phyloP scores from a whole-genome alignment of 1,284 basidiomycete species.

The Moesziomyces sp. region DNA sequence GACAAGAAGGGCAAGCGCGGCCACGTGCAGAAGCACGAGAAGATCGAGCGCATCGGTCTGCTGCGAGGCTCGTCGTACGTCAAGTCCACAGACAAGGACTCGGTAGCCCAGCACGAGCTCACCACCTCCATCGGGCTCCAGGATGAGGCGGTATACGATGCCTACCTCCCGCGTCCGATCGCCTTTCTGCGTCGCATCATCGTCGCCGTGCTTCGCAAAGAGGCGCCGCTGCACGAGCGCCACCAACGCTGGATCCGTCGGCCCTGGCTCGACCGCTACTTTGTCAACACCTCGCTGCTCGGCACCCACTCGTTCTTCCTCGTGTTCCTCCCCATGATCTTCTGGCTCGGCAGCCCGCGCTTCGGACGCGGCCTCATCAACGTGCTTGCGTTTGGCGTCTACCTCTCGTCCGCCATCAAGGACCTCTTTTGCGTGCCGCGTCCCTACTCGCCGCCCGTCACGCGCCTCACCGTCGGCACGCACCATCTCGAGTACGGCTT shows the following conservation, averaged over 20 bases:
- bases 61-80: conserved; percentile 48
- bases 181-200: conserved; percentile 44
- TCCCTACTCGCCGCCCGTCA: conserved; percentile 89
- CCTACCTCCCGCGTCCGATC: conserved; percentile 46
- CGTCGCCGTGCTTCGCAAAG: conserved; percentile 36
- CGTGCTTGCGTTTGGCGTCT: conserved; percentile 83
- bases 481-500: conserved; percentile 79
- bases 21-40: conserved; percentile 42
- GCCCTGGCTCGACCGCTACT: conserved; percentile 83
- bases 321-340: conserved; percentile 83
- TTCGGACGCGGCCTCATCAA: conserved; percentile 73
- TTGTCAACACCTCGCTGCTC: conserved; percentile 87
- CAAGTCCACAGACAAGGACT: conserved; percentile 27
- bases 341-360: conserved; percentile 83
- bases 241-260: conserved; percentile 43
- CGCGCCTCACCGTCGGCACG: conserved; percentile 74
- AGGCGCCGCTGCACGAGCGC: conserved; percentile 44
- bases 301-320: conserved; percentile 92
- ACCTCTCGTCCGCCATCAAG: conserved; percentile 83
- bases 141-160: conserved; percentile 54
- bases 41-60: conserved; percentile 43
- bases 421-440: conserved; percentile 90
- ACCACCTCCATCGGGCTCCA: conserved; percentile 57
- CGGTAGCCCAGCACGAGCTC: conserved; percentile 25
- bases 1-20: conserved; percentile 24